Conservation (phyloP, 768 basidiomycete species). For the Tricholoma terreum region DNA sequence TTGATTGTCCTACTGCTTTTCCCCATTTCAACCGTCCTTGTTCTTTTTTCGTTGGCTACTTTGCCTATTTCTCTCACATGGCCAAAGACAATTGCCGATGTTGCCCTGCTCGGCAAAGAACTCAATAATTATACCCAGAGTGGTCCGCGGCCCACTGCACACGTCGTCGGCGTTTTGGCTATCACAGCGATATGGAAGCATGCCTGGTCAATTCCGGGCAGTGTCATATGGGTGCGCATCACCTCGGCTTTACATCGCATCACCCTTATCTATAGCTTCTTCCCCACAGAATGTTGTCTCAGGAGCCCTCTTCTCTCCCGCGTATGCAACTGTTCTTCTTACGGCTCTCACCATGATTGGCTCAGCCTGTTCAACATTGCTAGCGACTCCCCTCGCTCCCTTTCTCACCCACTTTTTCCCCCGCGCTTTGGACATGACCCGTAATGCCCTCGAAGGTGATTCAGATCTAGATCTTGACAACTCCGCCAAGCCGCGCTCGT, state of each 20-base stretch:
- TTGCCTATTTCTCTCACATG: slow-evolving; percentile 75
- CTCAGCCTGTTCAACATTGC: slow-evolving; percentile 74
- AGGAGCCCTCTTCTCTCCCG: slow-evolving; percentile 81
- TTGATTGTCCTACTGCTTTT: slow-evolving; percentile 49
- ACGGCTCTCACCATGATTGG: slow-evolving; percentile 86
- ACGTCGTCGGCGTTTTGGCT: slow-evolving; percentile 80
- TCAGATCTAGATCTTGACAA: slow-evolving; percentile 40
- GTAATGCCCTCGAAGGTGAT: slow-evolving; percentile 72
- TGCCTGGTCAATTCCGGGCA: slow-evolving; percentile 95
- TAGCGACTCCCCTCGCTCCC: slow-evolving; percentile 82
- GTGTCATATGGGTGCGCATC: slow-evolving; percentile 78
- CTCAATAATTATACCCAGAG: slow-evolving; percentile 77
- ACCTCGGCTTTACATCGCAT: background rate
- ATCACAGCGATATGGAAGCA: slow-evolving; percentile 93
- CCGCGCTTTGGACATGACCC: slow-evolving; percentile 79
- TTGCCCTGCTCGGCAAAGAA: slow-evolving; percentile 71
- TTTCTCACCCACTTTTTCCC: slow-evolving; percentile 81
- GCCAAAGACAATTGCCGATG: slow-evolving; percentile 73
- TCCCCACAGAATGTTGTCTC: slow-evolving; percentile 83
- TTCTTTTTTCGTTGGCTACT: slow-evolving; percentile 70
- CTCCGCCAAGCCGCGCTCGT: slow-evolving; percentile 35
- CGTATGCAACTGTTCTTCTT: slow-evolving; percentile 76
- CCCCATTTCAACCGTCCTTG: slow-evolving; percentile 66
- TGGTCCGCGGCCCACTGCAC: slow-evolving; percentile 58
- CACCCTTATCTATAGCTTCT: background rate